phyloP scores from a whole-genome alignment of 1,284 basidiomycete species.

The Ganoderma leucocontextum region DNA sequence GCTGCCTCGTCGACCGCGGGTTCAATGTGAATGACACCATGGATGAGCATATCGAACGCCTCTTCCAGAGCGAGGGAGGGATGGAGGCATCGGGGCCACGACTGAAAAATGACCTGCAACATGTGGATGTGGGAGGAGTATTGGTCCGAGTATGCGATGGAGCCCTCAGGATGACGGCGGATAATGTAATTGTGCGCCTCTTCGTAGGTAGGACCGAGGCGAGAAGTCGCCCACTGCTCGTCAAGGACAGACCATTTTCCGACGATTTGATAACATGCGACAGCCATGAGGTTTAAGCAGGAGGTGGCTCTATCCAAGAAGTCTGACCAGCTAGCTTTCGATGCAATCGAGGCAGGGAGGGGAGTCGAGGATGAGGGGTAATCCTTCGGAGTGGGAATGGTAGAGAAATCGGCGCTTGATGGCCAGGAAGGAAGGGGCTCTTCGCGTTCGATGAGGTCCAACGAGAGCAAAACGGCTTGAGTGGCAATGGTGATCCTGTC shows the following conservation, averaged over 20 bases:
- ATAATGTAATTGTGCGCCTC: constrained; percentile 71
- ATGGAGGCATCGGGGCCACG: constrained; percentile 87
- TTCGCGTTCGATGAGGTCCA: constrained; percentile 79
- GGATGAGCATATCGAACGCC: constrained; percentile 83
- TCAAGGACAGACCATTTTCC: constrained; percentile 87
- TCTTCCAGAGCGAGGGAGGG: constrained; percentile 62
- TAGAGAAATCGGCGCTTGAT: constrained; percentile 72
- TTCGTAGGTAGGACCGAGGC: constrained; percentile 71
- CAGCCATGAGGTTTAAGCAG: constrained; percentile 69
- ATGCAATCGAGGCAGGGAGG: constrained; percentile 58
- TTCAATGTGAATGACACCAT: constrained; percentile 87
- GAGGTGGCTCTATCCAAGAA: constrained; percentile 76
- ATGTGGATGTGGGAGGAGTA: constrained; percentile 76
- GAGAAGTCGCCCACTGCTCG: constrained; percentile 76
- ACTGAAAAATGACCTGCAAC: constrained; percentile 82
- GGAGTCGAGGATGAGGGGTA: constrained; percentile 77
- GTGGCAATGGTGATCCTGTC: constrained; percentile 83
- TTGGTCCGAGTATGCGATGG: constrained; percentile 75
- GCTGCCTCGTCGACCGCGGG: constrained; percentile 78
- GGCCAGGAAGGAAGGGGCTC: constrained; percentile 80
- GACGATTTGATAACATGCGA: constrained; percentile 71
- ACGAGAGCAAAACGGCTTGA: constrained; percentile 80
- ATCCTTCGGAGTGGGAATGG: constrained; percentile 66
- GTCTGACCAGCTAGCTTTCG: constrained; percentile 79
- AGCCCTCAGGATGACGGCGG: constrained; percentile 75